Conservation (phyloP, 176 grass and related monocot species). For the Oryza australiensis region DNA sequence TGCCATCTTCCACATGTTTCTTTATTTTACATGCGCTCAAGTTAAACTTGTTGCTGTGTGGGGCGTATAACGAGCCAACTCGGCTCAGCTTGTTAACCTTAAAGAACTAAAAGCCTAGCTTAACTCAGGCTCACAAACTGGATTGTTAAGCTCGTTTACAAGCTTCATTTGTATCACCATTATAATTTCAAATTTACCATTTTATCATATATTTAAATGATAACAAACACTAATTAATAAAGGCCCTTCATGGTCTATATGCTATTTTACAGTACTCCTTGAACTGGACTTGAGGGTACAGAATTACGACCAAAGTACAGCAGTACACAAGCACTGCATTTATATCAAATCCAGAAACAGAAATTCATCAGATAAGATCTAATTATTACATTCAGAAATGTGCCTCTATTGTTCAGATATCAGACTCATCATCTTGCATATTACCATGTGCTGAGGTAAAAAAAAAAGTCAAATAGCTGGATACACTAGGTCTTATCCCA, state of each 20-base stretch:
- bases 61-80: no score
- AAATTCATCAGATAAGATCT: neutral
- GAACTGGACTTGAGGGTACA: neutral
- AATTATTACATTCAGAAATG: neutral
- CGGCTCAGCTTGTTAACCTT: no score
- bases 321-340: neutral
- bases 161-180: no score
- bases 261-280: neutral
- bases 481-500: neutral
- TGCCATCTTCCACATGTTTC: neutral
- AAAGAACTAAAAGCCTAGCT: no score
- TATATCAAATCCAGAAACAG: neutral
- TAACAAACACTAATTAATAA: no score
- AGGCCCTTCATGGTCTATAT: neutral
- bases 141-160: no score
- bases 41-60: neutral
- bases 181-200: no score
- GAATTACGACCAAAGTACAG: neutral
- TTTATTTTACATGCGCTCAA: neutral
- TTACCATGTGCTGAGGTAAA: neutral
- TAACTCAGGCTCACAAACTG: no score
- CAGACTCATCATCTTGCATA: neutral
- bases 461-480: conserved; percentile 1
- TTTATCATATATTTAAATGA: no score
- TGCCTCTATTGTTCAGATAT: neutral